phyloP scores from a whole-genome alignment of 495 filamentous ascomycete genomes.

The Schizothecium vesticola region DNA sequence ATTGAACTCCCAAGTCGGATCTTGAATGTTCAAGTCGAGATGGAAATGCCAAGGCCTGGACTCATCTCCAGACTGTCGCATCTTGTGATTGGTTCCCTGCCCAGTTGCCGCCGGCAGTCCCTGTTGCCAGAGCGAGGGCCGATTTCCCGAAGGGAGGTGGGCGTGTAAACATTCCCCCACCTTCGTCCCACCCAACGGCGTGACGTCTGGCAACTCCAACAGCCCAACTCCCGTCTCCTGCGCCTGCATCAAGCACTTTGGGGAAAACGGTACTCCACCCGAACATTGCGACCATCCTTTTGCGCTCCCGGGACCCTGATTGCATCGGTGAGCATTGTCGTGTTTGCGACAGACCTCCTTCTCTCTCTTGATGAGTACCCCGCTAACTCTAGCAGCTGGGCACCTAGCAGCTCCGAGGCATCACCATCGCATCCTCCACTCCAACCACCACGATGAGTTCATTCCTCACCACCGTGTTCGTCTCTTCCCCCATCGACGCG shows the following conservation, averaged over 20 bases:
- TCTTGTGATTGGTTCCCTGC: not conserved
- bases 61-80: not conserved
- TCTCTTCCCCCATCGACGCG: conserved; percentile 6
- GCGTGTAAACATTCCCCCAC: conserved; percentile 18
- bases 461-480: conserved; percentile 36
- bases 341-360: not conserved
- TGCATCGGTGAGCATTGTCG: conserved; percentile 7
- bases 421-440: conserved; percentile 8
- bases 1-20: too few relatives aligned
- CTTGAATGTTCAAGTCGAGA: not conserved
- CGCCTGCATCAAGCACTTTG: conserved; percentile 1
- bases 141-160: not conserved
- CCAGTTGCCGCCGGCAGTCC: not conserved
- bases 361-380: conserved; percentile 14
- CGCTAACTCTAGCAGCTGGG: conserved; percentile 22
- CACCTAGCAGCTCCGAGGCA: conserved; percentile 21
- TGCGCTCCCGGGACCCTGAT: not conserved
- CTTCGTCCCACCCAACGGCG: not conserved
- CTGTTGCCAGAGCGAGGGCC: conserved; percentile 18
- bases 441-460: conserved; percentile 27
- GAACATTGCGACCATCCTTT: not conserved
- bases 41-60: not conserved
- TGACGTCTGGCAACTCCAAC: conserved; percentile 8
- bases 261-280: not conserved
- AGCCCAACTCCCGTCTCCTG: not conserved